Conservation (phyloP, 805 yeast species). For the Teunomyces kruisii region DNA sequence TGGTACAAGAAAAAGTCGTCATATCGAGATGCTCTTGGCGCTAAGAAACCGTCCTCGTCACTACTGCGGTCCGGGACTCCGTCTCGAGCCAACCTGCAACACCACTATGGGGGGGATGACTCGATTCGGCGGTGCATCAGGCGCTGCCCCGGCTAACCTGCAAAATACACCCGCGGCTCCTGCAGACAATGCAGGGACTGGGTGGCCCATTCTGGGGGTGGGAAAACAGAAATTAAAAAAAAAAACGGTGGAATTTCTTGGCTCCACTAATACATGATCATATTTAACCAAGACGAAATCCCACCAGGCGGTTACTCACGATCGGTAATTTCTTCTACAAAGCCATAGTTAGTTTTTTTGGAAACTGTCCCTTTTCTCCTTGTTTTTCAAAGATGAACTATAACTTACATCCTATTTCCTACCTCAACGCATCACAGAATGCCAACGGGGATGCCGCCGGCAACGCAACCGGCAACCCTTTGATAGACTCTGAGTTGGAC, state of each 20-base stretch:
- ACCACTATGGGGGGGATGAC: not conserved
- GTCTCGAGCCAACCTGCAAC: not conserved
- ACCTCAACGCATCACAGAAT: conserved; percentile 35
- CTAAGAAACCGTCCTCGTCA: conserved; percentile 9
- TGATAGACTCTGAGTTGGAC: conserved; percentile 23
- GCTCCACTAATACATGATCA: conserved; percentile 1
- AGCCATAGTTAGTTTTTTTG: not conserved
- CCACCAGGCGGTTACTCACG: not conserved
- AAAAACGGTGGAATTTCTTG: conserved; percentile 1
- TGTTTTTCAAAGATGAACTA: conserved; percentile 40
- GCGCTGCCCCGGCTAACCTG: not conserved
- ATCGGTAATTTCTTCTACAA: not conserved
- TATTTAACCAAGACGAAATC: conserved; percentile 3
- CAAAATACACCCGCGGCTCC: not conserved
- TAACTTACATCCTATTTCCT: conserved; percentile 46
- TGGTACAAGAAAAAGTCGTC: conserved; percentile 1
- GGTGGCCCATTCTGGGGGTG: not conserved
- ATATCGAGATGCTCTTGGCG: conserved; percentile 7
- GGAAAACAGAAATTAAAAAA: not conserved
- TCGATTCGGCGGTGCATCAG: not conserved
- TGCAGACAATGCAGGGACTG: not conserved
- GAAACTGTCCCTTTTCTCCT: not conserved
- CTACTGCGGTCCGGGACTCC: not conserved
- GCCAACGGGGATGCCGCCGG: conserved; percentile 2
- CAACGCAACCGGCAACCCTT: conserved; percentile 9